Evolutionary conservation across 768 basidiomycete genomes (phyloP).

Genomic region (Podaxis pistillaris): DNA sequence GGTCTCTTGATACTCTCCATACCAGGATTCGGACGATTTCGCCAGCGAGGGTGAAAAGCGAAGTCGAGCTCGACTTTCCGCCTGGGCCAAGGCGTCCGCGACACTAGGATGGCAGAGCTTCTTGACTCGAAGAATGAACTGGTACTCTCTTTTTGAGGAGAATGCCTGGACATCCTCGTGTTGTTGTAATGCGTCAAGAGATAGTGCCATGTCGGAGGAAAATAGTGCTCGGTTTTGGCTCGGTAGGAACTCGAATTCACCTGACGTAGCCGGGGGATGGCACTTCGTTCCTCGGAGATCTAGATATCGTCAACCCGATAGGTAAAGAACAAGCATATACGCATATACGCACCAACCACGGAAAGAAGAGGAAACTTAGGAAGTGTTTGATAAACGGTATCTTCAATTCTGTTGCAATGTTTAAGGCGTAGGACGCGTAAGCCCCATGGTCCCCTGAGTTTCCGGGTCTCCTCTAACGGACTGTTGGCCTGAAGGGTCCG

Average conservation of each 20-base stretch:
- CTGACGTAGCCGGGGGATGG: neutral
- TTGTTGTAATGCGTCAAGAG: conserved; percentile 1
- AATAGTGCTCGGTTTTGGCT: neutral
- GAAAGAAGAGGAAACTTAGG: conserved; percentile 55
- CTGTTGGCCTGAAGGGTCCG: conserved; percentile 42
- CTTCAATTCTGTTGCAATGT: conserved; percentile 49
- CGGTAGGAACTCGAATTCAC: neutral
- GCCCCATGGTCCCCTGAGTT: conserved; percentile 49
- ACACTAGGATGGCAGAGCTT: conserved; percentile 37
- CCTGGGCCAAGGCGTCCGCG: neutral
- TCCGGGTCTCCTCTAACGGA: conserved; percentile 12
- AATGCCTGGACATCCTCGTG: neutral
- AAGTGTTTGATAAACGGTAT: conserved; percentile 41
- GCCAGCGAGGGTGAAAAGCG: neutral
- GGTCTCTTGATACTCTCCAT: neutral
- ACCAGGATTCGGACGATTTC: neutral
- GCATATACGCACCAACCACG: conserved; percentile 49
- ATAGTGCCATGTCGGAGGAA: conserved; percentile 8
- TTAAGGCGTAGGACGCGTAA: conserved; percentile 58
- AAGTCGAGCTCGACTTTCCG: neutral
- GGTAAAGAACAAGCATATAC: too few relatives aligned
- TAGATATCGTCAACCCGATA: neutral
- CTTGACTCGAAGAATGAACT: conserved; percentile 31
- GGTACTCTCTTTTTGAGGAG: conserved; percentile 6
- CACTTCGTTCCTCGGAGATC: conserved; percentile 17